Percentiles rank a stretch among this genome's conserved stretches.
Conservation (phyloP, 2,329 filamentous ascomycete species). For the Pyrenophora tritici-repentis region DNA sequence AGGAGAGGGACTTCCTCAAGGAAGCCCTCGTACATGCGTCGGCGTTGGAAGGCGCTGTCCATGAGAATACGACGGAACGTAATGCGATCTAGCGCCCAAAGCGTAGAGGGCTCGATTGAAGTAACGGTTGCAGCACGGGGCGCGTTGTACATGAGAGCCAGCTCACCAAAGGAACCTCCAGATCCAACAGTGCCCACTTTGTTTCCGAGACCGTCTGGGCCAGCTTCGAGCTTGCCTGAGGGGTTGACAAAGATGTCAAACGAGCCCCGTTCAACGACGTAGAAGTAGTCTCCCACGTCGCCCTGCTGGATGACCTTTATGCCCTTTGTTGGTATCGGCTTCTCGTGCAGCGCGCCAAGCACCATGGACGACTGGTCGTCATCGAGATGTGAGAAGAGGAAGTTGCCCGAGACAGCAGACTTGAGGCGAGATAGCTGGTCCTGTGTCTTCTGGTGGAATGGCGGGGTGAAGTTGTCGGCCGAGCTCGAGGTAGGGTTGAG, state of each 20-base stretch:
- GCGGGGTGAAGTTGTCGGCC: constrained; percentile 88
- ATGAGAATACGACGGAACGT: constrained; percentile 98
- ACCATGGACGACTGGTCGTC: constrained; percentile 90
- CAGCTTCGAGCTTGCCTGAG: constrained; percentile 76
- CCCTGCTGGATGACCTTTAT: constrained; percentile 93
- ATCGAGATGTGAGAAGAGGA: constrained; percentile 91
- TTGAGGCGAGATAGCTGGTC: constrained; percentile 83
- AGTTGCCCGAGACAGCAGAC: constrained; percentile 83
- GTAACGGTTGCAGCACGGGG: constrained; percentile 93
- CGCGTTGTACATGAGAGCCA: constrained; percentile 98
- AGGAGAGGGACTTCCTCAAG: constrained; percentile 91
- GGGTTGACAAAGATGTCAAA: constrained; percentile 92
- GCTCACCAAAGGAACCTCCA: constrained; percentile 92
- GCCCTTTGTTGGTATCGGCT: constrained; percentile 90
- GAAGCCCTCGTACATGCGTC: constrained; percentile 97
- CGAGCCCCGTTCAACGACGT: constrained; percentile 87
- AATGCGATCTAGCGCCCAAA: constrained; percentile 93
- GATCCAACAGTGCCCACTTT: constrained; percentile 82
- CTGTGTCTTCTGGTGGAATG: constrained; percentile 77
- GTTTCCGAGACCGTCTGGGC: constrained; percentile 78
- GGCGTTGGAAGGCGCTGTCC: constrained; percentile 94
- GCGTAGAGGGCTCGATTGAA: constrained; percentile 77
- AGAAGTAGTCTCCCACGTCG: constrained; percentile 96
- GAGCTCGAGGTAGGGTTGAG: constrained; percentile 84
- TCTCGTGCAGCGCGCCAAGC: constrained; percentile 88